Conservation (phyloP, 2,329 filamentous ascomycete genomes). For the Alternaria incomplexa region DNA sequence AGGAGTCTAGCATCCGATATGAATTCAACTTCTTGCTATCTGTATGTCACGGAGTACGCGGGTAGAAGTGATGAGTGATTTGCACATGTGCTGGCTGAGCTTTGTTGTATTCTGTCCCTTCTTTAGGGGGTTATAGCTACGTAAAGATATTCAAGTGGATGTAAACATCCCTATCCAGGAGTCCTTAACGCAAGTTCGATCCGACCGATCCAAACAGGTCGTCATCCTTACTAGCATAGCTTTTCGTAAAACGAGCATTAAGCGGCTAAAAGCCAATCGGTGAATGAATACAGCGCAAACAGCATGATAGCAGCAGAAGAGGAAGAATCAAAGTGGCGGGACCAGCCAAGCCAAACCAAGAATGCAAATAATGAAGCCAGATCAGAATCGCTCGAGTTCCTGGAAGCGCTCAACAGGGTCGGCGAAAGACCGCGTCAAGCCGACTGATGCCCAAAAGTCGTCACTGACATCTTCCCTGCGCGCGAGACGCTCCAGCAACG, state of each 20-base stretch:
- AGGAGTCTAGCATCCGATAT: not conserved
- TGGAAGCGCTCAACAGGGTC: conserved; percentile 45
- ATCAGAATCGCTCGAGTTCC: conserved; percentile 37
- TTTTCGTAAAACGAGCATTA: conserved; percentile 1
- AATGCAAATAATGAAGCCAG: not conserved
- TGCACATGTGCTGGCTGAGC: not conserved
- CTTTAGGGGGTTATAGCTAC: not conserved
- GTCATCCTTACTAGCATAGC: not conserved
- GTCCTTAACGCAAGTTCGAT: not conserved
- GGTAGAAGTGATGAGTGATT: not conserved
- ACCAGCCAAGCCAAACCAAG: conserved; percentile 2
- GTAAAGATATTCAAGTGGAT: not conserved
- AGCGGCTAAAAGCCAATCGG: not conserved
- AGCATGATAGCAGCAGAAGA: not conserved
- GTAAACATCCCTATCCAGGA: not conserved
- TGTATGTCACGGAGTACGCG: not conserved
- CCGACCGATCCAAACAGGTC: not conserved
- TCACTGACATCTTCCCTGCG: conserved; percentile 78
- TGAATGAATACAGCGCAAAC: not conserved
- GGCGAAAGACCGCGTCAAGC: conserved; percentile 45
- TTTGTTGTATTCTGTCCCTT: not conserved
- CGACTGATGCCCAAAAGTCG: conserved; percentile 72
- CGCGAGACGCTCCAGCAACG: conserved; percentile 73
- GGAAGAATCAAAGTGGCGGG: not conserved
- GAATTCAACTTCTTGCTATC: not conserved